These are phyloP conservation scores for Nannochloris sp. DNA, from an alignment of 139 green algal genomes.

Conservation along the genomic window DNA sequence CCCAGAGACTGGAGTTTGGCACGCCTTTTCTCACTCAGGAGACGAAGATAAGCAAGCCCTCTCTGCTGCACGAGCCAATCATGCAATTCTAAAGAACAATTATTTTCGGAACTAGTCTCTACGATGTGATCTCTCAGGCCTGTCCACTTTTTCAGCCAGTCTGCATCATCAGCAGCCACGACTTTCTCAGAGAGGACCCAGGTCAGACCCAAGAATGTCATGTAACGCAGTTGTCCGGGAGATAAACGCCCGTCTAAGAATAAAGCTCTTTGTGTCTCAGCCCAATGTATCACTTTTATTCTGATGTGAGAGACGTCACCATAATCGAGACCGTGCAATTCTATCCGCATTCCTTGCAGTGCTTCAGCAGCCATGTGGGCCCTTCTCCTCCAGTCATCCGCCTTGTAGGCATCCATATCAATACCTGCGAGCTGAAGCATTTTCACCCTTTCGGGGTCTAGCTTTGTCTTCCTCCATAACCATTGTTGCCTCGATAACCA, in stretches of 20 bases:
- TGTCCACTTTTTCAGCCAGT: neutral
- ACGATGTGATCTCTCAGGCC: neutral
- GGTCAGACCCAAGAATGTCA: constrained; percentile 32
- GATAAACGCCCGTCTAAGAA: constrained; percentile 28
- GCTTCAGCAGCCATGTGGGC: constrained; percentile 28
- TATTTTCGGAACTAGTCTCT: constrained; percentile 24
- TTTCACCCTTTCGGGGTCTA: constrained; percentile 24
- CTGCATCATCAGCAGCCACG: neutral
- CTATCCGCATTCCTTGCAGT: constrained; percentile 20
- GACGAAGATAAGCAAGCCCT: constrained; percentile 28
- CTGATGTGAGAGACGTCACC: neutral
- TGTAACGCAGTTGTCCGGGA: constrained; percentile 34
- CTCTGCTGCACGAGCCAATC: constrained; percentile 41
- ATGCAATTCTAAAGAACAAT: neutral
- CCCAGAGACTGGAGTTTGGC: neutral
- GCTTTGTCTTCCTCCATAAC: constrained; percentile 27
- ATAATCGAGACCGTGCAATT: neutral
- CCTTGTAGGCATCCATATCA: constrained; percentile 31
- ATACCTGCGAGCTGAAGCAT: constrained; percentile 41
- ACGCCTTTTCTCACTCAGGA: constrained; percentile 13
- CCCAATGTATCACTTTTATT: constrained; percentile 31
- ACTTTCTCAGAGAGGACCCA: constrained; percentile 9
- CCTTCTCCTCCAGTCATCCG: constrained; percentile 23
- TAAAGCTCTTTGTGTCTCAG: constrained; percentile 37
- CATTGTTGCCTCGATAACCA: constrained; percentile 43